These are phyloP conservation scores for Pseudonitzschia delicatissima DNA, from an alignment of 108 stramenopile genomes.

Conservation along the genomic window DNA sequence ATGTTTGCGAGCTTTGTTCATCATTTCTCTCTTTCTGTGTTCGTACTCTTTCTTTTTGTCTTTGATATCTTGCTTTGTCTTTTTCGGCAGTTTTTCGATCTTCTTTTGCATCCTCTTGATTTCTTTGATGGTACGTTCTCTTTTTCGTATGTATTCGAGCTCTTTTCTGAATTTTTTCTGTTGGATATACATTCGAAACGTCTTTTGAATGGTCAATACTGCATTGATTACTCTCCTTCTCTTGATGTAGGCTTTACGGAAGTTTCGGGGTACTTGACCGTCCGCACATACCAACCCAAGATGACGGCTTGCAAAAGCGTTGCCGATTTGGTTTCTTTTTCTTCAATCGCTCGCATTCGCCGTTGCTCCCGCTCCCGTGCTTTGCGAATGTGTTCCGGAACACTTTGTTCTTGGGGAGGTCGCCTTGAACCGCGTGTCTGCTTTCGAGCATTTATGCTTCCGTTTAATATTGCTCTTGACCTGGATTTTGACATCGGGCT, in stretches of 20 bases:
- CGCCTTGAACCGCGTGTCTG: background rate
- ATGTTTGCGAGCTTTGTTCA: constrained; percentile 2
- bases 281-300: constrained; percentile 17
- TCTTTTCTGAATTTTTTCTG: constrained; percentile 16
- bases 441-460: constrained; percentile 15
- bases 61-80: constrained; percentile 24
- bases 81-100: constrained; percentile 21
- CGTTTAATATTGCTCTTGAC: constrained; percentile 30
- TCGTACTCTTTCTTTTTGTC: constrained; percentile 27
- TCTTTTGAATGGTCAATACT: constrained; percentile 1
- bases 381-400: constrained; percentile 23
- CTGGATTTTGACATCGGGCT: constrained; percentile 28
- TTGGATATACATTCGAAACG: constrained; percentile 6
- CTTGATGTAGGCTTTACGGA: constrained; percentile 3
- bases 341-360: constrained; percentile 5
- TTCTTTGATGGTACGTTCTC: constrained; percentile 21
- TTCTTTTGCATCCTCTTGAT: constrained; percentile 24
- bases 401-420: too few species aligned
- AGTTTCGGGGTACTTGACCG: constrained; percentile 12
- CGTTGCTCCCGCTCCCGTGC: constrained; percentile 17
- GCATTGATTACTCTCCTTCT: background rate
- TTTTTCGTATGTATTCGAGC: constrained; percentile 5
- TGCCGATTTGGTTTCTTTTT: constrained; percentile 10
- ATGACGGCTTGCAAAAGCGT: constrained; percentile 7
- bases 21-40: constrained; percentile 26